These are phyloP conservation scores for Claviceps digitariae DNA, from an alignment of 2,329 filamentous ascomycete species.

Conservation along the genomic window DNA sequence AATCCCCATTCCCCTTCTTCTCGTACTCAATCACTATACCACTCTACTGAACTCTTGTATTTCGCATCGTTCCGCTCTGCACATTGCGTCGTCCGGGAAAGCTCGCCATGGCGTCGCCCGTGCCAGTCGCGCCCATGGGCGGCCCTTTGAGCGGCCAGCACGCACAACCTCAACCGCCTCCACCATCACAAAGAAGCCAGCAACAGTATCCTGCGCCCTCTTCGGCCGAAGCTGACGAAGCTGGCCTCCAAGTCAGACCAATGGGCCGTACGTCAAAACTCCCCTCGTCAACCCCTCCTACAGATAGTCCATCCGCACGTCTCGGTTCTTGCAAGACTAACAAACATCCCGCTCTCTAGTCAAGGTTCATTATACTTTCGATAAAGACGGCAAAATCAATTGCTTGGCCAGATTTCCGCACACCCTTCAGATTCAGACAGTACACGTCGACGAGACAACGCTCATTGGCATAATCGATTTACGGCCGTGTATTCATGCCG, in stretches of 20 bases:
- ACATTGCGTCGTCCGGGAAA: not conserved
- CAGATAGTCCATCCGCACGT: slow-evolving; percentile 4
- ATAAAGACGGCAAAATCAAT: slow-evolving; percentile 74
- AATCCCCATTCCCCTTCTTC: not conserved
- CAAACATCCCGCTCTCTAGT: slow-evolving; percentile 37
- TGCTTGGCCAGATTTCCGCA: slow-evolving; percentile 80
- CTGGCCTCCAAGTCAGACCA: slow-evolving; percentile 43
- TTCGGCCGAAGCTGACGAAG: slow-evolving; percentile 23
- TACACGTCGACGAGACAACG: slow-evolving; percentile 64
- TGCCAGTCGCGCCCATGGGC: slow-evolving; percentile 18
- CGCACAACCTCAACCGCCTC: slow-evolving; percentile 4
- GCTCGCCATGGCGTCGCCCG: slow-evolving; percentile 26
- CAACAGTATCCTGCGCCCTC: slow-evolving; percentile 15
- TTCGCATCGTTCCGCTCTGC: not conserved
- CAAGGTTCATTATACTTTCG: slow-evolving; percentile 95
- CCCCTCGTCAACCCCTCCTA: slow-evolving; percentile 19
- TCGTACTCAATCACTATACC: not conserved
- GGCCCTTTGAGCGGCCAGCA: slow-evolving; percentile 3
- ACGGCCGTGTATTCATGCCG: slow-evolving; percentile 72
- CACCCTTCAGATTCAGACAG: slow-evolving; percentile 64
- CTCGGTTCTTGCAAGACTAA: slow-evolving; percentile 9
- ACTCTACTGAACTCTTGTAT: not conserved
- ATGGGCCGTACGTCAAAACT: slow-evolving; percentile 53
- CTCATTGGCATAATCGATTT: slow-evolving; percentile 82
- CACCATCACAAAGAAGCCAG: not conserved